Conservation (phyloP, 2,329 filamentous ascomycete genomes). For the Decorospora gaudefroyi region DNA sequence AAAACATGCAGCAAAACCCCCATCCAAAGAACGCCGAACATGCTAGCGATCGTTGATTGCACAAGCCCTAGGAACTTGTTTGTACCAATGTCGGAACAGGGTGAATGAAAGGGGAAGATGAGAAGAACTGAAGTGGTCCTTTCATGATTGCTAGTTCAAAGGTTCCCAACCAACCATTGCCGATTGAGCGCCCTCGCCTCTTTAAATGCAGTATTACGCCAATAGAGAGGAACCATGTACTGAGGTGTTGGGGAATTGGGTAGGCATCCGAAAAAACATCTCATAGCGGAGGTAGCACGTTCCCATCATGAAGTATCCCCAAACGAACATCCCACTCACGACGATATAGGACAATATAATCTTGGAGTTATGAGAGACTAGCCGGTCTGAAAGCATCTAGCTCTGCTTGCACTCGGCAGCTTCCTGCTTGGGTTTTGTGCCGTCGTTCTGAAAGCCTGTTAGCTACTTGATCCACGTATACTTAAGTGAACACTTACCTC, state of each 20-base stretch:
- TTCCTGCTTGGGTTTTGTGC: conserved; percentile 53
- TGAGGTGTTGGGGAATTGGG: conserved; percentile 17
- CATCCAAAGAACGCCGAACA: conserved; percentile 25
- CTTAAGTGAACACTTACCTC: conserved; percentile 42
- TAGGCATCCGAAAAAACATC: conserved; percentile 15
- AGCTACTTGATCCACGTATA: no score
- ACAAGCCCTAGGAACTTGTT: conserved; percentile 11
- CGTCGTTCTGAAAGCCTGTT: conserved; percentile 42
- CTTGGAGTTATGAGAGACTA: conserved; percentile 7
- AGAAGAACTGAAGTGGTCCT: conserved; percentile 31
- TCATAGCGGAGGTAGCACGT: conserved; percentile 5
- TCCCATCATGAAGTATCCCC: conserved; percentile 8
- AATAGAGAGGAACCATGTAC: conserved; percentile 25
- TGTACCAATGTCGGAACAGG: conserved; percentile 6
- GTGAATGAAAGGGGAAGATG: conserved; percentile 7
- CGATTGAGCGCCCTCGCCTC: conserved; percentile 21
- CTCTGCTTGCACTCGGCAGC: conserved; percentile 54
- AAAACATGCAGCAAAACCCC: conserved; percentile 23
- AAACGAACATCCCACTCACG: conserved; percentile 10
- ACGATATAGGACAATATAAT: conserved; percentile 19
- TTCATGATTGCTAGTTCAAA: conserved; percentile 31
- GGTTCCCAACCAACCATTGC: conserved; percentile 21
- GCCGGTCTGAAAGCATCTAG: conserved; percentile 28
- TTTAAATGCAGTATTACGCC: conserved; percentile 41
- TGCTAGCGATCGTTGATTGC: conserved; percentile 21